phyloP scores from a whole-genome alignment of 108 stramenopile genomes.

The Mediolabrus comicus region DNA sequence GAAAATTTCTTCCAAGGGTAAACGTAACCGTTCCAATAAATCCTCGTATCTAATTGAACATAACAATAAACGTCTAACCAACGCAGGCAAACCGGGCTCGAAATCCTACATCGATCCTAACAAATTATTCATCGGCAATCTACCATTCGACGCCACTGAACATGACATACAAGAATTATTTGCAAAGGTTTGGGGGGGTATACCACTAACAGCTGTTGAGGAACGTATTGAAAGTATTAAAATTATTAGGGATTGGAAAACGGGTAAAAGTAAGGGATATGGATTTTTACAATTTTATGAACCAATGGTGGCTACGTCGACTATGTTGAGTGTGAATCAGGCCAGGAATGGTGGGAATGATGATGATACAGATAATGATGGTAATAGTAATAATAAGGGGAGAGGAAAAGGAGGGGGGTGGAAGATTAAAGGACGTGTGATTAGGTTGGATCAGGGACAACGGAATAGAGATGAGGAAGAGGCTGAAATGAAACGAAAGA shows the following conservation, averaged over 20 bases:
- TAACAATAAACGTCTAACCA: conserved; percentile 34
- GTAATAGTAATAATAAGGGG: too few species aligned
- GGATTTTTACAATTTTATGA: conserved; percentile 81
- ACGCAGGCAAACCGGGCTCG: conserved; percentile 72
- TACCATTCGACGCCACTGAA: conserved; percentile 50
- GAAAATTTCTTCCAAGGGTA: conserved; percentile 22
- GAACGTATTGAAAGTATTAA: conserved; percentile 42
- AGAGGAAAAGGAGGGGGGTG: conserved; percentile 24
- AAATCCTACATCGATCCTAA: conserved; percentile 64
- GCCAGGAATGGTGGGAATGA: neutral
- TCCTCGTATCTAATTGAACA: conserved; percentile 33
- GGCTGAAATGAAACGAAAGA: conserved; percentile 36
- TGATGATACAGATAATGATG: too few species aligned
- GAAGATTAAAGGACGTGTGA: conserved; percentile 49
- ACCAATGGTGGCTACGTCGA: conserved; percentile 78
- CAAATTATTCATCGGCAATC: conserved; percentile 62
- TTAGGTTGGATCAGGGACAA: conserved; percentile 71
- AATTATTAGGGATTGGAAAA: conserved; percentile 85
- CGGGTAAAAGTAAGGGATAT: conserved; percentile 84
- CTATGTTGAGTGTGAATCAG: conserved; percentile 54
- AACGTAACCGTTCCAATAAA: conserved; percentile 33
- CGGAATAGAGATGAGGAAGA: conserved; percentile 55
- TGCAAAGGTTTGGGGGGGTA: conserved; percentile 52
- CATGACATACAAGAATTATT: conserved; percentile 44
- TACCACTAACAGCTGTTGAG: conserved; percentile 42